phyloP scores from a whole-genome alignment of 768 basidiomycete genomes.

The Suillus placidus region DNA sequence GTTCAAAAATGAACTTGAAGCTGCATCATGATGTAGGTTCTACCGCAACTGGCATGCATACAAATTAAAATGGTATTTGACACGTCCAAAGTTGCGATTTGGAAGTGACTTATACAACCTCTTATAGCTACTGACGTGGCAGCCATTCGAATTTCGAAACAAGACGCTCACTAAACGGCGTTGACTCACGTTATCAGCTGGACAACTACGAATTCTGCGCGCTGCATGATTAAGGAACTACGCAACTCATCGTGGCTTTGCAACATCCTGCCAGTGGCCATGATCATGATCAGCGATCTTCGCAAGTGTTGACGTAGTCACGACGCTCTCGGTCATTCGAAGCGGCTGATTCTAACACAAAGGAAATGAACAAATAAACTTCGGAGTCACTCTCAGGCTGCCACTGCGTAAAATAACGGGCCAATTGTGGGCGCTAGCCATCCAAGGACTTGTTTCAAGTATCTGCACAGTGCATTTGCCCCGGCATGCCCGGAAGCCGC shows the following conservation, averaged over 20 bases:
- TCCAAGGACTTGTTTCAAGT: not conserved
- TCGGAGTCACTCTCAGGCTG: not conserved
- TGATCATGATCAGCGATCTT: not conserved
- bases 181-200: not conserved
- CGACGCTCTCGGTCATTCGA: not conserved
- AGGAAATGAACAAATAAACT: not conserved
- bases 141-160: not conserved
- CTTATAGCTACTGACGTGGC: no score
- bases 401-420: not conserved
- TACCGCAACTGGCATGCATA: no score
- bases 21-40: no score
- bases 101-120: no score
- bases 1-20: no score
- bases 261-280: not conserved
- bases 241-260: not conserved
- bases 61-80: no score
- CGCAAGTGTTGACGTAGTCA: not conserved
- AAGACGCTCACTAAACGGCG: no score
- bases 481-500: not conserved
- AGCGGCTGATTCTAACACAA: no score
- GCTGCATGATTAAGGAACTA: no score
- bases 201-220: not conserved
- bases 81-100: no score
- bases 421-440: not conserved
- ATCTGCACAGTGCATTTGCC: not conserved